These are phyloP conservation scores for Mycena alexandri DNA, from an alignment of 768 basidiomycete genomes.

Conservation along the genomic window DNA sequence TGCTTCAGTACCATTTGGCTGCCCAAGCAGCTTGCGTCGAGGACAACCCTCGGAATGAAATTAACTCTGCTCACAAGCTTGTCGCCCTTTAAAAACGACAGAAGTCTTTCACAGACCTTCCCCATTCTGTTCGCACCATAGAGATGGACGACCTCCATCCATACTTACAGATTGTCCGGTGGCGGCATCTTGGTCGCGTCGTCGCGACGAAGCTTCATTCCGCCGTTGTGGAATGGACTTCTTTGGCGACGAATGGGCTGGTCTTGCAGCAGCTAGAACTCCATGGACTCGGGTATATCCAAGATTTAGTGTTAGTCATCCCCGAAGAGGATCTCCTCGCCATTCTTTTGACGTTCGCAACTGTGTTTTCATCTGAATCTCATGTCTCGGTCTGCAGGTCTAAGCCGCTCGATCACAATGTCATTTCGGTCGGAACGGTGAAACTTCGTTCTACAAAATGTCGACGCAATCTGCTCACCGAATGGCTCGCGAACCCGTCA, in stretches of 20 bases:
- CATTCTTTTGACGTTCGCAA: slow-evolving; percentile 7
- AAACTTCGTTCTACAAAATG: slow-evolving; percentile 5
- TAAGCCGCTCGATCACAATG: neutral
- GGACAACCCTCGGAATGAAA: neutral
- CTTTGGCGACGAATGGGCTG: neutral
- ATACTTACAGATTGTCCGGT: slow-evolving; percentile 2
- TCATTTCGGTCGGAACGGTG: neutral
- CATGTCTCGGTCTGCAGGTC: neutral
- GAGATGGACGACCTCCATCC: slow-evolving; percentile 5
- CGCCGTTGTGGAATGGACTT: neutral
- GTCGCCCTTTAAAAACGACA: neutral
- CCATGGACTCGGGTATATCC: neutral
- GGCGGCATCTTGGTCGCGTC: slow-evolving; percentile 20
- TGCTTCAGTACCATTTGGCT: slow-evolving; percentile 6
- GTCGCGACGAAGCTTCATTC: neutral
- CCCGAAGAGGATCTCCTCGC: slow-evolving; percentile 15
- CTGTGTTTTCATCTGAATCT: neutral
- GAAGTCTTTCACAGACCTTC: neutral
- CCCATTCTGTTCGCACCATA: neutral
- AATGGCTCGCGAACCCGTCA: neutral
- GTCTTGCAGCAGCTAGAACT: slow-evolving; percentile 5
- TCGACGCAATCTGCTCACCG: slow-evolving; percentile 3
- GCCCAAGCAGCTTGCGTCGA: slow-evolving; percentile 15
- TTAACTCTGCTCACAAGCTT: neutral
- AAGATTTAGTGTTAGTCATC: neutral